Evolutionary conservation across 75 land plant species (phyloP).

Genomic region (Picea sitchensis): DNA sequence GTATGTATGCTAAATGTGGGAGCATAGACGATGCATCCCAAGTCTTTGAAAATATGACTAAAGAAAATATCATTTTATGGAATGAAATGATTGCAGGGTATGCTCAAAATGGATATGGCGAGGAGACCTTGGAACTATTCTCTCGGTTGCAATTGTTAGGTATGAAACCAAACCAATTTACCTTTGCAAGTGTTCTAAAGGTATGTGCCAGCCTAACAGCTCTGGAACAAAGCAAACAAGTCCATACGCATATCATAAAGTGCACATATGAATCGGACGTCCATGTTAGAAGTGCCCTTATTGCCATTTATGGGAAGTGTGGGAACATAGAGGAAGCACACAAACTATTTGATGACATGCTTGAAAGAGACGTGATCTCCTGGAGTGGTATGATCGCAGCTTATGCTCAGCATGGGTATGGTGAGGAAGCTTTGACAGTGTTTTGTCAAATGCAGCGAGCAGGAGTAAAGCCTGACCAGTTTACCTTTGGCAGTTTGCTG

Average conservation of each 20-base stretch:
- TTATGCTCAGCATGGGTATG: conserved; percentile 62
- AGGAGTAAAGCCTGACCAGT: conserved; percentile 45
- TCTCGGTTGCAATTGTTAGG: conserved; percentile 25
- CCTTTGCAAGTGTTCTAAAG: conserved; percentile 34
- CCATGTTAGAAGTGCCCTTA: conserved; percentile 52
- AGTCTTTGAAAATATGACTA: conserved; percentile 29
- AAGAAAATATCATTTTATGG: conserved; percentile 53
- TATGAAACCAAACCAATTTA: conserved; percentile 43
- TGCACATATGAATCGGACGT: conserved; percentile 24
- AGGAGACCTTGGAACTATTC: conserved; percentile 22
- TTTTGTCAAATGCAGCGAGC: conserved; percentile 43
- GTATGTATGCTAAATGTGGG: too few species aligned
- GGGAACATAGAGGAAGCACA: conserved; percentile 50
- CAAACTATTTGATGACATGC: conserved; percentile 39
- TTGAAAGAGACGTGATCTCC: conserved; percentile 32
- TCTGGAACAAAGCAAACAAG: conserved; percentile 9
- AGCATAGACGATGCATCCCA: too few species aligned
- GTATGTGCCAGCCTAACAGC: conserved; percentile 24
- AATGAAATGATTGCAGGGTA: conserved; percentile 11
- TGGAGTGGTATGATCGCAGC: too few species aligned
- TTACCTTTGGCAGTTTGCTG: conserved; percentile 68
- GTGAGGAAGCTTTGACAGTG: conserved; percentile 54
- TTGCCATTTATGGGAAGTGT: conserved; percentile 3
- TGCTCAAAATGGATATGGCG: too few species aligned
- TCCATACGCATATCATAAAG: conserved; percentile 18